Conservation (phyloP, 495 filamentous ascomycete species). For the Entonaema liquescens region DNA sequence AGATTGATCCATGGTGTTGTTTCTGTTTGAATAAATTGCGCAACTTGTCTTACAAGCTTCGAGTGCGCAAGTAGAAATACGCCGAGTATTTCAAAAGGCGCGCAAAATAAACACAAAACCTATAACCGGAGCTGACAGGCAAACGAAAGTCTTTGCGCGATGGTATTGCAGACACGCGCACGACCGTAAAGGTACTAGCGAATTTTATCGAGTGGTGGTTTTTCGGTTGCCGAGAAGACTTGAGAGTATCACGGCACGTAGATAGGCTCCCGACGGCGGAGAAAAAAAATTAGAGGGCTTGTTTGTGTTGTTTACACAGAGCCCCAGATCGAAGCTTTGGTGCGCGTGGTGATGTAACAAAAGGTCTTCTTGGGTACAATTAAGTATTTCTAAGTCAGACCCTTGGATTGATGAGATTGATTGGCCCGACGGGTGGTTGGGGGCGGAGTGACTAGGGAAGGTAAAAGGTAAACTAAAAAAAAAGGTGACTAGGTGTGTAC, state of each 20-base stretch:
- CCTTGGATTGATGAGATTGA: constrained; percentile 47
- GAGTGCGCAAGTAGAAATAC: constrained; percentile 25
- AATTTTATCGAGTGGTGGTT: constrained; percentile 9
- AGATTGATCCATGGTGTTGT: constrained; percentile 64
- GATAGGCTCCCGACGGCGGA: constrained; percentile 37
- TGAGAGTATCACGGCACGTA: constrained; percentile 26
- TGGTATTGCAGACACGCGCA: constrained; percentile 37
- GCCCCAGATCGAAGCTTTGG: constrained; percentile 33
- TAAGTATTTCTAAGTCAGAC: constrained; percentile 33
- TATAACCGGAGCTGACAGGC: constrained; percentile 24
- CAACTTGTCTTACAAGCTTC: constrained; percentile 31
- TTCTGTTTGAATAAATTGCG: constrained; percentile 24
- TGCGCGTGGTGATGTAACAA: constrained; percentile 50
- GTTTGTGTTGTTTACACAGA: constrained; percentile 45
- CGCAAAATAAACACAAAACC: constrained; percentile 13
- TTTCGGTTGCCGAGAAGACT: constrained; percentile 34
- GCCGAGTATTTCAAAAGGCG: constrained; percentile 35
- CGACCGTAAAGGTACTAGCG: constrained; percentile 18
- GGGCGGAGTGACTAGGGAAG: constrained; percentile 25
- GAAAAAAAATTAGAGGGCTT: constrained; percentile 32
- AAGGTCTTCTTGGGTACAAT: constrained; percentile 43
- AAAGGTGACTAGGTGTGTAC: constrained; percentile 17
- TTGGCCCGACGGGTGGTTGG: constrained; percentile 31
- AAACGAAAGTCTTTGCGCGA: constrained; percentile 37
- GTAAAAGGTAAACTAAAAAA: too few relatives aligned